These are phyloP conservation scores for Dioszegia crocea DNA, from an alignment of 768 basidiomycete species.

Conservation along the genomic window DNA sequence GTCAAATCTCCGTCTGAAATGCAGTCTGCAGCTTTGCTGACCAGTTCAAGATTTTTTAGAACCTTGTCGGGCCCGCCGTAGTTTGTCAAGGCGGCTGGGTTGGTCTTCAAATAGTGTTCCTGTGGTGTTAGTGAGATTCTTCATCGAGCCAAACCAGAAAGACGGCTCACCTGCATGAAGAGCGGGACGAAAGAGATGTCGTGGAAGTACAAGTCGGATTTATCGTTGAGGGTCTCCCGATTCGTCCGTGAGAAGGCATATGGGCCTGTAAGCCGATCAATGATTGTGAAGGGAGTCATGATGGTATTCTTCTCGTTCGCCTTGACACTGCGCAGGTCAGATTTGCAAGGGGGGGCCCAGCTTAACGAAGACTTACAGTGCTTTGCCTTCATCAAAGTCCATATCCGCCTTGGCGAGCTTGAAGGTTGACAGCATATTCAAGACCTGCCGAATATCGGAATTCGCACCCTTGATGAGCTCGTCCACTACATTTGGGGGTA, in stretches of 20 bases:
- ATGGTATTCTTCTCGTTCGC: slow-evolving; percentile 90
- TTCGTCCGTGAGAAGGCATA: slow-evolving; percentile 80
- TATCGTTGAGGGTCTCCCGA: slow-evolving; percentile 76
- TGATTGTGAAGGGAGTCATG: slow-evolving; percentile 86
- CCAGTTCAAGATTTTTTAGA: slow-evolving; percentile 70
- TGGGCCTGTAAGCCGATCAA: slow-evolving; percentile 82
- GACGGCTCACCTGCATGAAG: slow-evolving; percentile 75
- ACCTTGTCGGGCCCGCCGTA: slow-evolving; percentile 59
- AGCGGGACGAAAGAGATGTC: slow-evolving; percentile 90
- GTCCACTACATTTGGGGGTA: slow-evolving; percentile 86
- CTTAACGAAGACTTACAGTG: slow-evolving; percentile 63
- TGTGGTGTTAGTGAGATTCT: slow-evolving; percentile 41
- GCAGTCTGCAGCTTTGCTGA: slow-evolving; percentile 82
- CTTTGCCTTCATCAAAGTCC: slow-evolving; percentile 86
- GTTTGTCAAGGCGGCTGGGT: slow-evolving; percentile 62
- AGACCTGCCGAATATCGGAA: slow-evolving; percentile 88
- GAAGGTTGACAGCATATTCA: slow-evolving; percentile 99
- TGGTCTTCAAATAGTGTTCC: slow-evolving; percentile 92
- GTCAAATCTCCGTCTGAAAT: slow-evolving; percentile 94
- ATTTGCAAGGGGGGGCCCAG: neutral
- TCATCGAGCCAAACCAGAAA: neutral
- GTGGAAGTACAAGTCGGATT: slow-evolving; percentile 95
- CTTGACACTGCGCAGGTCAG: slow-evolving; percentile 58
- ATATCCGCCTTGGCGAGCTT: slow-evolving; percentile 71
- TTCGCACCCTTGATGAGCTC: slow-evolving; percentile 83